Evolutionary conservation across 495 filamentous ascomycete species (phyloP).

Genomic region (Aspergillus funiculosus): DNA sequence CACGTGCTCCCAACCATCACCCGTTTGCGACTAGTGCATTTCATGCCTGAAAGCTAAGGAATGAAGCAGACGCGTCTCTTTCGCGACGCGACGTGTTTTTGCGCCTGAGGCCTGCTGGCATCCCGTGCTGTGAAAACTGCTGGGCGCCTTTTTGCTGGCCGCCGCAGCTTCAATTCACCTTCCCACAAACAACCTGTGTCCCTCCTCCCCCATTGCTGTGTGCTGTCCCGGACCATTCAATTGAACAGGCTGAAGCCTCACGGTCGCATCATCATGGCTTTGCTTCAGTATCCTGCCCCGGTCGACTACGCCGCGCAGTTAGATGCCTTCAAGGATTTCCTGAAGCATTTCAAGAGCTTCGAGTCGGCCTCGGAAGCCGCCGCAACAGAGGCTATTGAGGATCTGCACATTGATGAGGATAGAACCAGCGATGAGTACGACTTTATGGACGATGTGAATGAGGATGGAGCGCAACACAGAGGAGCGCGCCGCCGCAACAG

Average conservation of each 20-base stretch:
- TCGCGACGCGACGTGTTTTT: conserved; percentile 28
- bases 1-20: conserved; percentile 17
- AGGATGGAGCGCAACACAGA: conserved; percentile 37
- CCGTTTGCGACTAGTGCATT: conserved; percentile 8
- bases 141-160: conserved; percentile 5
- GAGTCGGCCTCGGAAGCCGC: conserved; percentile 63
- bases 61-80: conserved; percentile 22
- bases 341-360: conserved; percentile 78
- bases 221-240: conserved; percentile 14
- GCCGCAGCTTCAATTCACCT: conserved; percentile 10
- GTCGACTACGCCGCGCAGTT: conserved; percentile 86
- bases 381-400: conserved; percentile 67
- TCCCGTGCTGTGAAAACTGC: conserved; percentile 10
- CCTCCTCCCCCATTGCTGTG: conserved; percentile 4
- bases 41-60: conserved; percentile 11
- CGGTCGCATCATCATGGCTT: conserved; percentile 59
- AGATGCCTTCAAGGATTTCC: conserved; percentile 82
- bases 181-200: conserved; percentile 17
- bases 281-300: conserved; percentile 63
- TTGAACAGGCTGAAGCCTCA: conserved; percentile 13
- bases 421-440: conserved; percentile 90
- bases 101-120: conserved; percentile 14
- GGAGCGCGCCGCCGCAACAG: conserved; percentile 34
- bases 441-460: conserved; percentile 82
- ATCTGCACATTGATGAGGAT: conserved; percentile 81